These are phyloP conservation scores for Leccinum ochraceum DNA, from an alignment of 768 basidiomycete species.

Conservation along the genomic window DNA sequence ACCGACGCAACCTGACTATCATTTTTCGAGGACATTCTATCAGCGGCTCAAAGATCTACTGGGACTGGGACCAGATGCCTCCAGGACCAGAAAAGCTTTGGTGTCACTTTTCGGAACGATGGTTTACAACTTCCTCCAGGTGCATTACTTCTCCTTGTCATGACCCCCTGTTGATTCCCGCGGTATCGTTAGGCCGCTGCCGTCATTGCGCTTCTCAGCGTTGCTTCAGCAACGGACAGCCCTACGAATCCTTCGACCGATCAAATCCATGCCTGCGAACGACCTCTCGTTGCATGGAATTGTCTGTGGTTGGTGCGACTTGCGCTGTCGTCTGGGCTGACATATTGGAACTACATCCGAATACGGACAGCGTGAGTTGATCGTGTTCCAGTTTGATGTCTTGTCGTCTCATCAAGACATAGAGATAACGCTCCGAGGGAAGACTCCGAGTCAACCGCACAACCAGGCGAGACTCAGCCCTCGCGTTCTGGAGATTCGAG, in stretches of 20 bases:
- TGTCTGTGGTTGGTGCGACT: slow-evolving; percentile 62
- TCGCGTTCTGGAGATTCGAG: slow-evolving; percentile 16
- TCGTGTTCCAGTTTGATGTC: not conserved
- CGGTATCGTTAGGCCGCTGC: slow-evolving; percentile 44
- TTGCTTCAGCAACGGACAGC: slow-evolving; percentile 49
- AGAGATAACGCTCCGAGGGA: slow-evolving; percentile 29
- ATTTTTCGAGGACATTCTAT: slow-evolving; percentile 19
- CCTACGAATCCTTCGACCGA: slow-evolving; percentile 40
- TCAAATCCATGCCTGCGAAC: slow-evolving; percentile 65
- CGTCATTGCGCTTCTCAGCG: slow-evolving; percentile 51
- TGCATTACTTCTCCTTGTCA: slow-evolving; percentile 25
- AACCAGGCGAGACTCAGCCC: slow-evolving; percentile 25
- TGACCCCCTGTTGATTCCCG: slow-evolving; percentile 4
- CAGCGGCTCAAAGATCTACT: slow-evolving; percentile 40
- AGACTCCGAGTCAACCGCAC: slow-evolving; percentile 30
- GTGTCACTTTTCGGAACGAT: slow-evolving; percentile 54
- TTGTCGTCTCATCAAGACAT: slow-evolving; percentile 14
- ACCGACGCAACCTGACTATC: slow-evolving; percentile 7
- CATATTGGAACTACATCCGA: slow-evolving; percentile 56
- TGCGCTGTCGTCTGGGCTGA: slow-evolving; percentile 46
- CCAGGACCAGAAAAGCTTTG: slow-evolving; percentile 51
- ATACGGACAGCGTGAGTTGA: slow-evolving; percentile 36
- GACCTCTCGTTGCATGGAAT: slow-evolving; percentile 69
- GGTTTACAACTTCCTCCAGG: slow-evolving; percentile 55
- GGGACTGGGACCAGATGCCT: slow-evolving; percentile 55